Evolutionary conservation across 2,329 filamentous ascomycete genomes (phyloP), one percentile per base, ranked within the genome.

Genomic region (Botrytis fabae): DNA sequence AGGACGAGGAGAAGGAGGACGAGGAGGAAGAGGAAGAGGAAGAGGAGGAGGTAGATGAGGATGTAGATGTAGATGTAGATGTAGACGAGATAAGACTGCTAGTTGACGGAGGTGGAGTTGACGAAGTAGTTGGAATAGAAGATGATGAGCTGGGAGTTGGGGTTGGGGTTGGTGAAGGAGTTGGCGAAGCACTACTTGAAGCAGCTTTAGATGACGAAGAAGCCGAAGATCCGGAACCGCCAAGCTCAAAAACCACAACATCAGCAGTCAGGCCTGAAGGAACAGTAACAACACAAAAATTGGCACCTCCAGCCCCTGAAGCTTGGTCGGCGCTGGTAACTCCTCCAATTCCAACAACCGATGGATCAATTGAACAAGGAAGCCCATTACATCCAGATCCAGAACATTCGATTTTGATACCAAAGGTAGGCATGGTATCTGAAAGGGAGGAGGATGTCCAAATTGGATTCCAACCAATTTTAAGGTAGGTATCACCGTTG

Each of bases 241-340:
- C 81, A 59, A 79, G 77, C n/a, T 83, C 82, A 76, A 87, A 88
- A 44, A 93, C 88, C 40, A 93, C 87, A 75, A 95, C 89, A 78
- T 89, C 89, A 61, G 92, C 93, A 71, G 85, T 89, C 65, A 83
- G 82, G 40, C 92, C 92, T 77, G 88, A 87, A 61, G 90, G 85
- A 25, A 94, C 90, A 22, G 92, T 95, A 20, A 93, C 92, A 65
- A 94, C 92, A 78, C 93, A 95, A 82, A 93, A 95, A 60, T 85
- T 84, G 28, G 89, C 88, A 77, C 87, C 90, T 44, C 92, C 92
- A 25, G 92, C 92, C 69, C 92, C 92, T 25, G 83, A 82, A 57
- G 87, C 84, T 44, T 82, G 79, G 32, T 85, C 81, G 28, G 85
- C 81, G 78, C 90, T 91, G 14, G 82, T 84, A 73, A 94, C 88